Percentiles rank a stretch among this genome's conserved stretches.
Evolutionary conservation across 768 basidiomycete species (phyloP).

Genomic region (Russula ochroleuca): DNA sequence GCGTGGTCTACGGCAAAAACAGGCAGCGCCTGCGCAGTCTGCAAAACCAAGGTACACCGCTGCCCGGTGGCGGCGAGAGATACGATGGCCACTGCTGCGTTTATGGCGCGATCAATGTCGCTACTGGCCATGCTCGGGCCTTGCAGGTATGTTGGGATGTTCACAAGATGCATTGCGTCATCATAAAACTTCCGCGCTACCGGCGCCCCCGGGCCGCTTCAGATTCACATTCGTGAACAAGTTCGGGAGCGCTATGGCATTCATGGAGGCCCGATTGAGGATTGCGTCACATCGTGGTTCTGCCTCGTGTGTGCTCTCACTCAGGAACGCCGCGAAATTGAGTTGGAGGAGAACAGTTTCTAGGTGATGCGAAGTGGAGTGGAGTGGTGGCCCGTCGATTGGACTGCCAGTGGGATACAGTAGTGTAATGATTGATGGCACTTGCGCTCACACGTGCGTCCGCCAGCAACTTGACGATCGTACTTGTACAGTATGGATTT

Average conservation of each 20-base stretch:
- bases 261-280: slow-evolving; percentile 40
- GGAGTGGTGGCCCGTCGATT: no score
- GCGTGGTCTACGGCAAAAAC: slow-evolving; percentile 40
- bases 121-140: slow-evolving; percentile 36
- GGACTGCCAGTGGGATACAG: no score
- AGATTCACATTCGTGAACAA: slow-evolving; percentile 37
- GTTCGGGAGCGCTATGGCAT: slow-evolving; percentile 46
- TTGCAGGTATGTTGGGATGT: slow-evolving; percentile 38
- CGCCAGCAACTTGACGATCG: no score
- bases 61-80: slow-evolving; percentile 38
- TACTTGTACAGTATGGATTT: no score
- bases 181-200: no score
- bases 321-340: slow-evolving; percentile 46
- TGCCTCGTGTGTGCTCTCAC: slow-evolving; percentile 48
- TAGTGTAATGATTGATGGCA: no score
- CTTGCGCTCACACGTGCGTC: no score
- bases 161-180: no score
- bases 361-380: no score
- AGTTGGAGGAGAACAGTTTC: slow-evolving; percentile 43
- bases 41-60: slow-evolving; percentile 35
- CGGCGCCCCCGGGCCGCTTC: not conserved
- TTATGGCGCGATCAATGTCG: slow-evolving; percentile 33
- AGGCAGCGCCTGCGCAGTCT: slow-evolving; percentile 41
- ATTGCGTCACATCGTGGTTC: slow-evolving; percentile 41
- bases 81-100: slow-evolving; percentile 39